Evolutionary conservation across 2,329 filamentous ascomycete species (phyloP).

Genomic region (Exophiala viscosa): DNA sequence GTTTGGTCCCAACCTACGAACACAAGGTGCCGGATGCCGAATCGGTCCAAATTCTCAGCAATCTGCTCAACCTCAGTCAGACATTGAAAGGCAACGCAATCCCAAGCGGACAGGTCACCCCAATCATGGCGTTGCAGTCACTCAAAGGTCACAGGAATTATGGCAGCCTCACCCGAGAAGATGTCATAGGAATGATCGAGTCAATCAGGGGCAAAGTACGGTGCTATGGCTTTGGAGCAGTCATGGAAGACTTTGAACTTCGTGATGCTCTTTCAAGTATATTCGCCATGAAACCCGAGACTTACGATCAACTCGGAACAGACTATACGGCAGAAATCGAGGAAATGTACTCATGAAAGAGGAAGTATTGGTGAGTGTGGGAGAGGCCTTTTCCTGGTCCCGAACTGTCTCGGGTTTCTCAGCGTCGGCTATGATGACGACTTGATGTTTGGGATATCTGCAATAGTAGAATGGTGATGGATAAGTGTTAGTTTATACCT

Average conservation of each 20-base stretch:
- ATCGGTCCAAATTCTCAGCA: constrained; percentile 60
- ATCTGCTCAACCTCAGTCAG: constrained; percentile 77
- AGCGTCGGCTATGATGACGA: not conserved
- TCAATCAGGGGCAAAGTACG: constrained; percentile 76
- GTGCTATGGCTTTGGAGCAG: constrained; percentile 80
- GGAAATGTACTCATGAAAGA: constrained; percentile 26
- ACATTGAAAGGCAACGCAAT: constrained; percentile 74
- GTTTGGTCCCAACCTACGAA: constrained; percentile 51
- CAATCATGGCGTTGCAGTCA: constrained; percentile 90
- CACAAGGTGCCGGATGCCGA: constrained; percentile 77
- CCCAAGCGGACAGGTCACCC: constrained; percentile 61
- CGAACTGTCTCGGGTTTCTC: not conserved
- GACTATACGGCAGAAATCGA: constrained; percentile 26
- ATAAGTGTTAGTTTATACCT: too few relatives aligned
- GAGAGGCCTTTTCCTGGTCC: not conserved
- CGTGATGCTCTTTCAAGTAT: constrained; percentile 71
- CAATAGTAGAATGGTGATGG: not conserved
- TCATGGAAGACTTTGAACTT: constrained; percentile 64
- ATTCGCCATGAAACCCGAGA: constrained; percentile 54
- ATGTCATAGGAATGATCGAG: constrained; percentile 68
- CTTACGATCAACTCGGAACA: constrained; percentile 25
- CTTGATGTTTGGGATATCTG: not conserved
- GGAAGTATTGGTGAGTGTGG: not conserved
- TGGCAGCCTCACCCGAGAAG: constrained; percentile 59
- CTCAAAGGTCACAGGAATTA: constrained; percentile 70